A percentile compares a stretch with the other conserved stretches of the same genome.
These are phyloP conservation scores for Mycotypha africana DNA, from an alignment of 371 early-diverging fungal species.

Conservation along the genomic window DNA sequence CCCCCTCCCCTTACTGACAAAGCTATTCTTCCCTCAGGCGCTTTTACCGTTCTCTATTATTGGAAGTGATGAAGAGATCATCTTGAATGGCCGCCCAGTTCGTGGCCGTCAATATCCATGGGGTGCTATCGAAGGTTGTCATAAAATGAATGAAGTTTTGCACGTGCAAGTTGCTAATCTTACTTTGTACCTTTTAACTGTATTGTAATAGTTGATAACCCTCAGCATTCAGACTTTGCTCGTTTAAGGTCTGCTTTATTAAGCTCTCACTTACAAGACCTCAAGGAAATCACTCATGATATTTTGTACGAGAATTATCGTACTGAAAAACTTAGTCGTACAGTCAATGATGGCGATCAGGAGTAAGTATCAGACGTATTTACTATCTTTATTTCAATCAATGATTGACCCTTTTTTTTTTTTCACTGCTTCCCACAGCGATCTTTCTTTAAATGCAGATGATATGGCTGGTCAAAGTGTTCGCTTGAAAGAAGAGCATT, in stretches of 20 bases:
- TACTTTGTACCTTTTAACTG: not conserved
- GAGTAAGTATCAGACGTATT: slow-evolving; percentile 18
- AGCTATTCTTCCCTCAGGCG: too few relatives aligned
- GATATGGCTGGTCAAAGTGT: slow-evolving; percentile 48
- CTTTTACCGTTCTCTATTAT: slow-evolving; percentile 96
- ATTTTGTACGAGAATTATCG: slow-evolving; percentile 89
- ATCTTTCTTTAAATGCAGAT: slow-evolving; percentile 42
- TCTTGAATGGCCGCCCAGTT: slow-evolving; percentile 66
- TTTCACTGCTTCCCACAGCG: slow-evolving; percentile 14
- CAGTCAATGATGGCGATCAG: slow-evolving; percentile 46
- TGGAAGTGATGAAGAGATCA: slow-evolving; percentile 92
- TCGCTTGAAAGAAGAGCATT: slow-evolving; percentile 56
- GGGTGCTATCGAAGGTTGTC: slow-evolving; percentile 93
- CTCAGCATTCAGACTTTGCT: slow-evolving; percentile 95
- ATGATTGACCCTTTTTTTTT: too few relatives aligned
- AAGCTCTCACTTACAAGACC: slow-evolving; percentile 89
- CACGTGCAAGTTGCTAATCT: not conserved
- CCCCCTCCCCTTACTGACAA: too few relatives aligned
- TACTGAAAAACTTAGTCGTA: slow-evolving; percentile 83
- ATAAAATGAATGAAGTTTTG: not conserved
- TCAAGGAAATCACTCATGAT: slow-evolving; percentile 84
- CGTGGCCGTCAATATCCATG: slow-evolving; percentile 98
- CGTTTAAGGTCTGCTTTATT: slow-evolving; percentile 90
- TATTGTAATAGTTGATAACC: slow-evolving; percentile 59
- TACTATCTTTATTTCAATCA: not conserved